phyloP scores from a whole-genome alignment of 1,139 yeast species.

The Dujonia santamariae region DNA sequence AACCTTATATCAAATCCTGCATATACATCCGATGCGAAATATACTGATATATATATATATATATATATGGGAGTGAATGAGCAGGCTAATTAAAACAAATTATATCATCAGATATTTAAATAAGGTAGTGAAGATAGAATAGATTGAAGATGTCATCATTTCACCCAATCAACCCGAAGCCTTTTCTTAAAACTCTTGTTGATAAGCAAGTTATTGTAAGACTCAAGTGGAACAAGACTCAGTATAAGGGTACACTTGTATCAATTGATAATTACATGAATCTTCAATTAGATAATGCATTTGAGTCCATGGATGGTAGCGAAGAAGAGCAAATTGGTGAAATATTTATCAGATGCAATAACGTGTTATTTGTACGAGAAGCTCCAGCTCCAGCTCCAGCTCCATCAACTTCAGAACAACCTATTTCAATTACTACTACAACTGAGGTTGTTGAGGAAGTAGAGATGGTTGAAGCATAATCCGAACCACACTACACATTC shows the following conservation, averaged over 20 bases:
- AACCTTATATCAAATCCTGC: no score
- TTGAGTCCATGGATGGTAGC: conserved; percentile 47
- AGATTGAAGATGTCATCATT: conserved; percentile 44
- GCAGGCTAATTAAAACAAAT: no score
- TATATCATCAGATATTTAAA: no score
- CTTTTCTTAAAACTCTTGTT: conserved; percentile 74
- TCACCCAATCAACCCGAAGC: conserved; percentile 86
- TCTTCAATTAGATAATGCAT: conserved; percentile 68
- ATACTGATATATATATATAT: no score
- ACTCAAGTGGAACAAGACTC: conserved; percentile 90
- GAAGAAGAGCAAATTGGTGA: conserved; percentile 70
- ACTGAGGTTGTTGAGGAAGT: conserved; percentile 8
- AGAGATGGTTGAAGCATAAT: no score
- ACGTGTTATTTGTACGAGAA: conserved; percentile 64
- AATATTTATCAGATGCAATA: conserved; percentile 80
- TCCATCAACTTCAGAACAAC: no score
- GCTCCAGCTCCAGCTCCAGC: no score
- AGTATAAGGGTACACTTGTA: conserved; percentile 75
- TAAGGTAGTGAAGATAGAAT: no score
- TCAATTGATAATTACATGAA: conserved; percentile 95
- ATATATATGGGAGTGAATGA: no score
- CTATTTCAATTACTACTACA: no score
- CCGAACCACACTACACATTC: no score
- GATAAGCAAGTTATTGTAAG: conserved; percentile 76
- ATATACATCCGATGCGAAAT: no score